A percentile compares a stretch with the other conserved stretches of the same genome.
phyloP scores from a whole-genome alignment of 2,329 filamentous ascomycete species.

The Clarireedia homoeocarpa region DNA sequence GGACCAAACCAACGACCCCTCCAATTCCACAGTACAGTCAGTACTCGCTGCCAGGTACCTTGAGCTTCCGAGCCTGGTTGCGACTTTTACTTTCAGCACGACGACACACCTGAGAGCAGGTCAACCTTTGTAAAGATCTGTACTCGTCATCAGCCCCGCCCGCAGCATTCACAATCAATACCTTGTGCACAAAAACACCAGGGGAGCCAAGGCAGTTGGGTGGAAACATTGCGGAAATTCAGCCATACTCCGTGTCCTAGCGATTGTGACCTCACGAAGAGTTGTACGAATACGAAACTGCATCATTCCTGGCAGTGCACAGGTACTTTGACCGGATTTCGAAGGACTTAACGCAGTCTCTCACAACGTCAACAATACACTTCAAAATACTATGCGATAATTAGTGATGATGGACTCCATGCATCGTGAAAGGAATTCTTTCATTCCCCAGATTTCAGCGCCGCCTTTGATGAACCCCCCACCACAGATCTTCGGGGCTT shows the following conservation, averaged over 20 bases:
- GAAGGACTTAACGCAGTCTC: no score
- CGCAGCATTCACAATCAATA: conserved; percentile 2
- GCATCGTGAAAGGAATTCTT: conserved; percentile 9
- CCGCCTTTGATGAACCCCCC: conserved; percentile 58
- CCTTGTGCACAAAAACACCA: not conserved
- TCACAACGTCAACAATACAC: not conserved
- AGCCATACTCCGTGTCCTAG: not conserved
- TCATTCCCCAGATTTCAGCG: conserved; percentile 52
- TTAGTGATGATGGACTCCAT: conserved; percentile 16
- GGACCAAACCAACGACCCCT: not conserved
- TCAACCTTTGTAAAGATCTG: not conserved
- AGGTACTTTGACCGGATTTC: no score
- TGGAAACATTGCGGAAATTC: not conserved
- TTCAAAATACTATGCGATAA: conserved; percentile 8
- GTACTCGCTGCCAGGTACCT: not conserved
- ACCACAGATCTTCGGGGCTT: conserved; percentile 61
- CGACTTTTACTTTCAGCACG: not conserved
- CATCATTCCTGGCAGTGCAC: not conserved
- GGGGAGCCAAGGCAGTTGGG: not conserved
- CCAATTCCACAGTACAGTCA: not conserved
- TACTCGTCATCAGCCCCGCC: not conserved
- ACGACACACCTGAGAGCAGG: not conserved
- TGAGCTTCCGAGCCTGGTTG: no score
- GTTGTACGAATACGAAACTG: conserved; percentile 7
- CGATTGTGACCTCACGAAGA: not conserved